A percentile compares a stretch with the other conserved stretches of the same genome.
Evolutionary conservation across 345 rosid genomes (phyloP).

Genomic region (Bruguiera parviflora): DNA sequence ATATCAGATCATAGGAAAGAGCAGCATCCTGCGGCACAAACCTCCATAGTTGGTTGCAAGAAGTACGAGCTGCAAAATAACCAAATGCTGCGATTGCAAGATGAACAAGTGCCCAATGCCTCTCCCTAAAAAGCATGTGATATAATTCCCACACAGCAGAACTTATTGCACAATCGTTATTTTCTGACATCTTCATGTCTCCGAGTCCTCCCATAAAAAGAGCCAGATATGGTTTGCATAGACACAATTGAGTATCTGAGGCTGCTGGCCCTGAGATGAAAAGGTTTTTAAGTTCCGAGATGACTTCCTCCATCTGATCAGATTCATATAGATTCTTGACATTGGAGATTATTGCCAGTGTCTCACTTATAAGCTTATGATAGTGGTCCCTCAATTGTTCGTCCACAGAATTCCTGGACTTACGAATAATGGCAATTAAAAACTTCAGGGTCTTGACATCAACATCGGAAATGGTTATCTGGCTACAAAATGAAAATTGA

Average conservation of each 20-base stretch:
- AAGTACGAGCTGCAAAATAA: slow-evolving; percentile 71
- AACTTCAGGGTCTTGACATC: slow-evolving; percentile 64
- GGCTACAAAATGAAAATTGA: slow-evolving; percentile 40
- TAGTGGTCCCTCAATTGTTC: slow-evolving; percentile 27
- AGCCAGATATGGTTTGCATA: slow-evolving; percentile 62
- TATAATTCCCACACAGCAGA: slow-evolving; percentile 69
- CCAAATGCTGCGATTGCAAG: slow-evolving; percentile 73
- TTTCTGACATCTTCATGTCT: slow-evolving; percentile 55
- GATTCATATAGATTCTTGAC: slow-evolving; percentile 46
- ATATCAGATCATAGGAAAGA: slow-evolving; percentile 58
- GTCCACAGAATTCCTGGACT: slow-evolving; percentile 36
- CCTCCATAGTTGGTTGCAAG: slow-evolving; percentile 81
- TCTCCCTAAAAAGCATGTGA: slow-evolving; percentile 68
- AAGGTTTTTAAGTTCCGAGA: slow-evolving; percentile 63
- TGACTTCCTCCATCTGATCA: slow-evolving; percentile 57
- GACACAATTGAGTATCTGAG: slow-evolving; percentile 35
- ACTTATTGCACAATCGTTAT: slow-evolving; percentile 58
- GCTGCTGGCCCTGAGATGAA: slow-evolving; percentile 43
- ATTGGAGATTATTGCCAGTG: slow-evolving; percentile 50
- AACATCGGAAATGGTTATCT: slow-evolving; percentile 45
- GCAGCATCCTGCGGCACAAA: slow-evolving; percentile 83
- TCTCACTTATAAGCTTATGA: slow-evolving; percentile 49
- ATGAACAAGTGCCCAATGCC: slow-evolving; percentile 80
- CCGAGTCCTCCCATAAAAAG: slow-evolving; percentile 70
- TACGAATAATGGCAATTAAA: slow-evolving; percentile 37